Evolutionary conservation across 176 grass and related monocot genomes (phyloP), one percentile per base, ranked within the genome.

Genomic region (Ampelocalamus luodianensis): DNA sequence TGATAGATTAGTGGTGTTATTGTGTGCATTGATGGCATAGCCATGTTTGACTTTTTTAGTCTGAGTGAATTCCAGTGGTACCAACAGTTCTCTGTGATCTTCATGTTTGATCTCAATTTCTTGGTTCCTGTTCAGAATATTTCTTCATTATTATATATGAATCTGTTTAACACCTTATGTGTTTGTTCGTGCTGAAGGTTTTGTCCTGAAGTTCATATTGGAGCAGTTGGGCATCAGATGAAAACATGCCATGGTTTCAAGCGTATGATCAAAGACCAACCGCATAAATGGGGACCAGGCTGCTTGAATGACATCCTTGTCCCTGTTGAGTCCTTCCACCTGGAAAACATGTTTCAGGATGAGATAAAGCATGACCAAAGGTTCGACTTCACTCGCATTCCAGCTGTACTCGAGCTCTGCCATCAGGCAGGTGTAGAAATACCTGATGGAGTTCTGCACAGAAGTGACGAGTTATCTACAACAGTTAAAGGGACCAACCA

Each of bases 341-440:
- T 93, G 29, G 78, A 83, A 60, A 45, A 95, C 65, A 92, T 88
- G 62, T 93, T 89, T 60, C 89, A 98, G 46, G 79, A 79, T 68
- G 87, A 93, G 78, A 93, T 98, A 93, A 90, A 85, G 27, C 96
- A 98, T 69, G 85, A 95, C 24, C 91, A 93, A 68, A 91, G 93
- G 85, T 98, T 98, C 1, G 87, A 98, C 69, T 98, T 78, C 37
- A 50, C 37, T 79, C 89, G 83, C 3, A 63, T 95, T n/a, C 93
- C 96, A 74, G 93, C 91, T 81, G 80, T 95, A 50, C 67, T 93
- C 3, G 93, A 98, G 87, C 85, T 98, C 46, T 98, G 96, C 72
- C 80, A 92, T 90, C 93, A 98, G 65, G 91, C 96, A 56, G 96
- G 96, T 58, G 96, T 83, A 37, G 79, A 82, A 7, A 61, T 95